Evolutionary conservation across 257 asterid species (phyloP), one percentile per base, ranked within the genome.

Genomic region (Ophiorrhiza pumila): DNA sequence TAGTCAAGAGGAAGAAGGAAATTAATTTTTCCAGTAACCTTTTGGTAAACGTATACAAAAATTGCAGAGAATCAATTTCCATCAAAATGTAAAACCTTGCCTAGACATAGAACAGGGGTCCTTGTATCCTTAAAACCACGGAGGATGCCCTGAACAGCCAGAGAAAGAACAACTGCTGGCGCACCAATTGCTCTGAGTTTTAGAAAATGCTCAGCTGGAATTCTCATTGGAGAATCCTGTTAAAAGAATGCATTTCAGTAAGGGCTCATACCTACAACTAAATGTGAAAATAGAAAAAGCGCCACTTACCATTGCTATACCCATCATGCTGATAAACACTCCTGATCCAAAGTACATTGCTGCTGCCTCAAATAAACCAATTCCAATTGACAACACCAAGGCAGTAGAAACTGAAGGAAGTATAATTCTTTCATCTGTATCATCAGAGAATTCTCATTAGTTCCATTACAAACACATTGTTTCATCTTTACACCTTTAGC

Each of bases 121-220:
- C 71, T 75, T 37, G 85, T 83, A 68, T 78, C 85, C 81, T 78
- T 80, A 59, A 83, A 80, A 13, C 85, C 85, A 69, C 87, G 85
- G 56, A 83, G 77, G 47, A 83, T 80, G 74, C 87, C 87, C 59
- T 83, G 87, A 37, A 83, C 69, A 15, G 87, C 78, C 29, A 83
- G 81, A 65, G 78, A 74, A 62, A 83, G 77, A 66, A 83, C 87
- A 65, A 83, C 87, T 37, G 87, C 83, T 9, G 87, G 87, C 25
- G 87, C 87, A 57, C 87, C 87, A 75, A 83, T 55, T 65, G 87
- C 85, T 76, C 87, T 81, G 56, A 83, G 85, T 71, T 76, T 80
- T 60, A 83, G 87, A 80, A 83, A 77, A 64, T 78, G 72, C 62
- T 72, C 81, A 3, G 87, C 85, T 68, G 81, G 83, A 70, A 75